Conservation (phyloP, 2,329 filamentous ascomycete genomes). For the Hawksworthiomyces lignivorus region DNA sequence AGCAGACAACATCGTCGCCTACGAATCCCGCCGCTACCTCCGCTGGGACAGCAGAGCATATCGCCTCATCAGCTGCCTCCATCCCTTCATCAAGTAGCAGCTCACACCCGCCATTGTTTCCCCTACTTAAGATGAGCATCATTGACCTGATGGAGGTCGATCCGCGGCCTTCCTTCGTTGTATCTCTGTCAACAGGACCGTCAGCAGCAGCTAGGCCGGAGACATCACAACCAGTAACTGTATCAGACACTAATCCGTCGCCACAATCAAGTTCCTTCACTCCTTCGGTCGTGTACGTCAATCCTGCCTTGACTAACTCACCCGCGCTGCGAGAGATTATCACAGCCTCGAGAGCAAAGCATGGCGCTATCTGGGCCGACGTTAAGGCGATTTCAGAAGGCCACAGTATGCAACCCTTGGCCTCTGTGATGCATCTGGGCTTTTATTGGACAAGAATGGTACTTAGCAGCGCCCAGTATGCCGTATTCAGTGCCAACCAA, state of each 20-base stretch:
- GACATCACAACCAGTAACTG: too few species aligned
- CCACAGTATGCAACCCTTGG: not conserved
- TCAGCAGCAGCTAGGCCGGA: not conserved
- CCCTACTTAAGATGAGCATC: slow-evolving; percentile 19
- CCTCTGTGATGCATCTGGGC: slow-evolving; percentile 7
- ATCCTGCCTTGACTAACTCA: slow-evolving; percentile 20
- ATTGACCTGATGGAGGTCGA: slow-evolving; percentile 32
- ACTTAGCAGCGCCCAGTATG: slow-evolving; percentile 7
- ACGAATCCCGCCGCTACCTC: too few species aligned
- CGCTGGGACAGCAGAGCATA: too few species aligned
- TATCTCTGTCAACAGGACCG: slow-evolving; percentile 9
- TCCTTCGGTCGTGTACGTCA: slow-evolving; percentile 18
- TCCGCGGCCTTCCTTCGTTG: slow-evolving; percentile 28
- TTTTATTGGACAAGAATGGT: slow-evolving; percentile 14
- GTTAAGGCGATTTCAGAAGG: slow-evolving; percentile 5
- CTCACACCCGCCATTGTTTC: not conserved
- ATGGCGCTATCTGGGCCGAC: slow-evolving; percentile 20
- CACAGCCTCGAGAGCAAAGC: slow-evolving; percentile 7
- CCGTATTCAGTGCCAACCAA: slow-evolving; percentile 14
- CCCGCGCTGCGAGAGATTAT: slow-evolving; percentile 13
- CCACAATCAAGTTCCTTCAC: not conserved
- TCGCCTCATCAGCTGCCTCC: not conserved
- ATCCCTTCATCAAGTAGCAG: too few species aligned
- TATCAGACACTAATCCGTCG: too few species aligned
- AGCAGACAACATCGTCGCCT: too few species aligned